Conservation (phyloP, 352 stramenopile genomes). For the Phytopythium litorale region DNA sequence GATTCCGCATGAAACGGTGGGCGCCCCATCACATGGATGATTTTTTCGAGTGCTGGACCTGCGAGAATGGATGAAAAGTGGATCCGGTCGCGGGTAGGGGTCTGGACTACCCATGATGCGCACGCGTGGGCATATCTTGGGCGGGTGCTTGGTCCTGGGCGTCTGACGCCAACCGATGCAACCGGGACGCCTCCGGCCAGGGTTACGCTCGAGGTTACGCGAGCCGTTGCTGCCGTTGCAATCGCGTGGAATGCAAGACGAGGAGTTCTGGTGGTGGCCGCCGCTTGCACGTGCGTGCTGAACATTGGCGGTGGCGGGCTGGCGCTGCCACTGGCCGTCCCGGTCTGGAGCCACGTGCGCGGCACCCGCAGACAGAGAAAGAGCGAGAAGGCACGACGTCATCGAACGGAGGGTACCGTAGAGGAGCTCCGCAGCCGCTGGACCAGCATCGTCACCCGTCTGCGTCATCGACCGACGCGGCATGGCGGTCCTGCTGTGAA, state of each 20-base stretch:
- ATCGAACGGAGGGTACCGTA: not conserved
- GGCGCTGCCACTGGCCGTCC: not conserved
- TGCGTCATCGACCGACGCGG: not conserved
- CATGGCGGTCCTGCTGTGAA: not conserved
- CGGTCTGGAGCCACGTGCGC: not conserved
- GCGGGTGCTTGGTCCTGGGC: not conserved
- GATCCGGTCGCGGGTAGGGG: conserved; percentile 5
- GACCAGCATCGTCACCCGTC: conserved; percentile 1
- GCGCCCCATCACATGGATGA: conserved; percentile 1
- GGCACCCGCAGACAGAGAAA: not conserved
- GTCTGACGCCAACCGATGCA: not conserved
- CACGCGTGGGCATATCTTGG: conserved; percentile 2
- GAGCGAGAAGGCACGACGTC: conserved; percentile 3
- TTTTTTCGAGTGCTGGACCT: not conserved
- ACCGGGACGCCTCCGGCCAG: not conserved
- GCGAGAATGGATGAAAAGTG: conserved; percentile 4
- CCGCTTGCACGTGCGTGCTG: conserved; percentile 1
- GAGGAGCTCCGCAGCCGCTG: not conserved
- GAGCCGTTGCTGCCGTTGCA: not conserved
- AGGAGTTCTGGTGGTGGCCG: not conserved
- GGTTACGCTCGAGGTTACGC: not conserved
- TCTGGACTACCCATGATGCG: not conserved
- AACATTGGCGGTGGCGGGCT: not conserved
- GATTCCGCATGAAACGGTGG: not conserved
- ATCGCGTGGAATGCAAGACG: conserved; percentile 9